Evolutionary conservation across 495 filamentous ascomycete genomes (phyloP), one percentile per base, ranked within the genome.

Genomic region (Aspergillus kassunensis): DNA sequence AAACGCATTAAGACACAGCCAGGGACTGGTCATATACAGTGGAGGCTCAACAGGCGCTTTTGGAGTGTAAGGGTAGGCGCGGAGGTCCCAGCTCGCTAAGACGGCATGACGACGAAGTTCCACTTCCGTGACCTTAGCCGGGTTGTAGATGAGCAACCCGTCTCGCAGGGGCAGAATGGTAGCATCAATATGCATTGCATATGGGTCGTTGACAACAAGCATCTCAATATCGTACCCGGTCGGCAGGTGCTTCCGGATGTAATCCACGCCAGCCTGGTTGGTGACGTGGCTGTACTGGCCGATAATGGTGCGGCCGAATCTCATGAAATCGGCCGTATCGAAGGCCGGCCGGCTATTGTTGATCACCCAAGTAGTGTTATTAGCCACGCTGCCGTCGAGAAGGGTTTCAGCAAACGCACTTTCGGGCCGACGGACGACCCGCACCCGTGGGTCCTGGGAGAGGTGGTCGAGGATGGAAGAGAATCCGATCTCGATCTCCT

Each of bases 261-360:
- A 63, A 11, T 65, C 57, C 10, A 65, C 54, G 8, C 62, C 62
- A 1, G 48, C 49, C 18, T 52, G 40, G 34, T 66, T 66, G 5
- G 63, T 66, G 30, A 66, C 63, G 21, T 63, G 46, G 39, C 63
- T 66, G 15, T 52, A 37, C 23, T 66, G 63, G 2, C 55, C 60
- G 13, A 66, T 27, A 15, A 66, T 40, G 15, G 29, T 48, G 13
- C 41, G 49, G 9, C 60, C 60, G 21, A 66, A 61, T 0, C 63
- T 51, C 63, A 66, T 61, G 55, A 66, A 63, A 46, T 66, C 63
- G 10, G 63, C 63, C 5, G 63, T 54, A 43, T 66, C 63, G 41
- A 66, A 66, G 11, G 63, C 57, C 2, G 61, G 60, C 4, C 63
- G 57, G 31, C 43, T 57, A 29, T 66, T 61, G 42, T 63, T 66